These are phyloP conservation scores for Dendrostoma leiphaemia DNA, from an alignment of 2,329 filamentous ascomycete genomes.

Conservation along the genomic window DNA sequence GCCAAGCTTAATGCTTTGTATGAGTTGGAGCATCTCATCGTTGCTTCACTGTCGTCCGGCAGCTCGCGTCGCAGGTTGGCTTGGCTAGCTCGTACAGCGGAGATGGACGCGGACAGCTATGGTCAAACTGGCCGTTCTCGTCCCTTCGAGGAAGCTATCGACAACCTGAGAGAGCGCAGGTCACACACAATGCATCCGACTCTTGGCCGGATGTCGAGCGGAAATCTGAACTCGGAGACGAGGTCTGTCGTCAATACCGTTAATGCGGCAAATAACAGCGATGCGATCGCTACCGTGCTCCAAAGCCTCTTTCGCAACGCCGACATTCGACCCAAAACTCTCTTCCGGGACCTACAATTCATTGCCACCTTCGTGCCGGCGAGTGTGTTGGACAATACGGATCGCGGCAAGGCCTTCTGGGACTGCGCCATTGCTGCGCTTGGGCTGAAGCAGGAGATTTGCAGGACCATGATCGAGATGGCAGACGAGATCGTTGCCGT, in stretches of 20 bases:
- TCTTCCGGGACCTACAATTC: constrained; percentile 80
- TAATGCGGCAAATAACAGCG: constrained; percentile 48
- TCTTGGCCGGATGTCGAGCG: constrained; percentile 18
- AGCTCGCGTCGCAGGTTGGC: constrained; percentile 38
- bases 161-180: constrained; percentile 67
- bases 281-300: constrained; percentile 65
- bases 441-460: constrained; percentile 84
- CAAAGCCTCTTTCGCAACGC: constrained; percentile 66
- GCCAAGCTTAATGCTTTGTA: constrained; percentile 80
- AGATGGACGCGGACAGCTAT: constrained; percentile 17
- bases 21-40: constrained; percentile 79
- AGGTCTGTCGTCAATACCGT: constrained; percentile 46
- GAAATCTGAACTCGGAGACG: constrained; percentile 38
- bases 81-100: constrained; percentile 31
- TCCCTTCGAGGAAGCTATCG: constrained; percentile 64
- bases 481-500: constrained; percentile 54
- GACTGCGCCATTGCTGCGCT: constrained; percentile 85
- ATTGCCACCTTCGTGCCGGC: constrained; percentile 65
- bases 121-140: constrained; percentile 34
- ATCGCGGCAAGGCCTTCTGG: constrained; percentile 78
- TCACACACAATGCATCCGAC: constrained; percentile 51
- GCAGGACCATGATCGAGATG: constrained; percentile 71
- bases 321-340: constrained; percentile 70
- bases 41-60: constrained; percentile 66
- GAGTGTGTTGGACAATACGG: constrained; percentile 58